Evolutionary conservation across 768 basidiomycete species (phyloP), one percentile per base, ranked within the genome.

Genomic region (Harrya chromipes): DNA sequence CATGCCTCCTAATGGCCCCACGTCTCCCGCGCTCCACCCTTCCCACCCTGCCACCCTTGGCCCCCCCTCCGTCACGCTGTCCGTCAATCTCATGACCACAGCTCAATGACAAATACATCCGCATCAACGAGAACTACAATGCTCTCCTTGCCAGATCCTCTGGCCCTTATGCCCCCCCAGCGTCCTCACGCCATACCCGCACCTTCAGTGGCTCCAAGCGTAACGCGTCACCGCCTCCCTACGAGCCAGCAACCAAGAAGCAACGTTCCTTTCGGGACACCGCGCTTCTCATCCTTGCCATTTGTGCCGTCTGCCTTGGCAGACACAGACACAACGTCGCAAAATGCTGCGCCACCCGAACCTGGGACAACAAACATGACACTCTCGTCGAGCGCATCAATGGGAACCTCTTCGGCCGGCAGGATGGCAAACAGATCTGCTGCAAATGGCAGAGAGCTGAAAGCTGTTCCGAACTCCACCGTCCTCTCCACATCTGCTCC

Each of bases 281-380:
- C 1, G 16, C 19, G 2, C 4, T 19, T 2, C 36, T 19, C 19
- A 36, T 35, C 37, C 20, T 46, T 4, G 6, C 26, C 6, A 21
- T 39, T 14, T 74, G 72, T 48, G 53, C 68, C 34, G 33, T 73
- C 1, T 75, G 72, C 54, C 63, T 75, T 10, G 66, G 73, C 3
- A 33, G 59, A 4, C 57, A 60, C 40, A 48, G 31, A 0, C 69
- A 73, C 55, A 43, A 63, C 16, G 37, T 62, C 35, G 19, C 29
- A 2, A 27, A 52, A 1, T 74, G 69, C 44, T 9, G 1, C 0
- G 26, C 61, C 2, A 20, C 46, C 0, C 44, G 26, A 0, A 40
- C 65, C 0, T 71, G 69, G 67, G 55, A 71, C 39, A 52, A 56
- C 0, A 40, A 52, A 6, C 17, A 35, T 3, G 17, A 52, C 0